A percentile compares a stretch with the other conserved stretches of the same genome.
Conservation (phyloP, 805 yeast species). For the Sungouiella thailandica region DNA sequence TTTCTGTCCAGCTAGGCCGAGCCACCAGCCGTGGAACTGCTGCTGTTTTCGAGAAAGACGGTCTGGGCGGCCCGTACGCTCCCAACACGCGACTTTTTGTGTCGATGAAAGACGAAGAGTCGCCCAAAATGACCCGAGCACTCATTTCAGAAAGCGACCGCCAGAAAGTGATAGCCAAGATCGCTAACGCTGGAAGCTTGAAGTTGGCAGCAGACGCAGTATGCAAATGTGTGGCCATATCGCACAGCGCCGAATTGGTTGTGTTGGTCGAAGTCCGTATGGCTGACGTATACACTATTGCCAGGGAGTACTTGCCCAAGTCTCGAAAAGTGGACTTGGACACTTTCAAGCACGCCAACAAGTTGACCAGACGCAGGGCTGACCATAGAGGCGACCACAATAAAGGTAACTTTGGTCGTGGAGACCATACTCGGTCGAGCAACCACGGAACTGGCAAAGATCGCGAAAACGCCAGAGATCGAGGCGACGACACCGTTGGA, state of each 20-base stretch:
- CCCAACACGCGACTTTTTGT: slow-evolving; percentile 45
- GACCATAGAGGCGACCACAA: too few species aligned
- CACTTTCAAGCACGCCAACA: slow-evolving; percentile 33
- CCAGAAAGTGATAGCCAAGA: slow-evolving; percentile 21
- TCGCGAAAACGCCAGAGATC: too few species aligned
- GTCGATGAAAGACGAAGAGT: slow-evolving; percentile 17
- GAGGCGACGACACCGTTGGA: too few species aligned
- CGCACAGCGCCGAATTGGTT: slow-evolving; percentile 37
- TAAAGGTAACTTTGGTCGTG: too few species aligned
- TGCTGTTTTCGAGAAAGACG: slow-evolving; percentile 57
- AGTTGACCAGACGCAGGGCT: slow-evolving; percentile 23
- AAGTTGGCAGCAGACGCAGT: slow-evolving; percentile 41
- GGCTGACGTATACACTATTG: slow-evolving; percentile 42
- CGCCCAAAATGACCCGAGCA: slow-evolving; percentile 3
- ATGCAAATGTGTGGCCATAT: slow-evolving; percentile 30
- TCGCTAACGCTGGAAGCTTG: slow-evolving; percentile 34
- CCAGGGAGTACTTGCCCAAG: slow-evolving; percentile 34
- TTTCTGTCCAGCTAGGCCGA: slow-evolving; percentile 43
- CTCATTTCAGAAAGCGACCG: slow-evolving; percentile 2
- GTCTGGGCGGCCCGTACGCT: slow-evolving; percentile 58
- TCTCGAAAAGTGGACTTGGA: slow-evolving; percentile 41
- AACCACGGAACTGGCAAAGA: too few species aligned
- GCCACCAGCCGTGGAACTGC: slow-evolving; percentile 45
- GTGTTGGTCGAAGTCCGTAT: slow-evolving; percentile 49
- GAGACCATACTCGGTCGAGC: too few species aligned